Evolutionary conservation across 2,329 filamentous ascomycete genomes (phyloP), one percentile per base, ranked within the genome.

Genomic region (Cadophora luteo-olivacea): DNA sequence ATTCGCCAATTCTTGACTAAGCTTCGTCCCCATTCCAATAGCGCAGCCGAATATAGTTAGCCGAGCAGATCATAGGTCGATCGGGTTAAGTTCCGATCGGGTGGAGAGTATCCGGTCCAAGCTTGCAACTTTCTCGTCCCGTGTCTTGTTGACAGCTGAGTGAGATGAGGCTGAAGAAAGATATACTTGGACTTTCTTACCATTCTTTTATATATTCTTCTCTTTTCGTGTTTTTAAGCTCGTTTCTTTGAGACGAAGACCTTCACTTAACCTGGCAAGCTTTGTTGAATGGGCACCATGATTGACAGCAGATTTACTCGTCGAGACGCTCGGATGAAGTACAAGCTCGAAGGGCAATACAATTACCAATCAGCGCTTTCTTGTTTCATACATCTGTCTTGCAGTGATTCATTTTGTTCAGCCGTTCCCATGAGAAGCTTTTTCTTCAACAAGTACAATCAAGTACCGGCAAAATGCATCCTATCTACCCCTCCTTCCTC

Each of bases 1-100:
- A 65, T 65, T 65, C 24, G 63, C 25, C 63, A 65, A 33, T 58
- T 32, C 52, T 51, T 16, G 24, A n/a, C 52, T 58, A 51, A 51
- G 38, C 52, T 58, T 51, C 25, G n/a, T 41, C 63, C 9, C 36
- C 29, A 24, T 45, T 6, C 19, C 63, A 58, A 65, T 65, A 65
- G 63, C 55, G 38, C 8, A 12, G n/a, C 63, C 25, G 7, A 25
- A 58, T 51, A 49, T 33, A 49, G 63, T 22, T 65, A 65, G 63
- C 22, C 19, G 24, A n/a, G 63, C 41, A n/a, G 63, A 65, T 65
- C 63, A 32, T 57, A 45, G 9, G 22, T 49, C 36, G 62, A 65
- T 57, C 38, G 38, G 25, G 24, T 22, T n/a, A 33, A 62, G 55
- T 38, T 60, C 55, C 52, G 52, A 55, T 55, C 41, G 38, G 41